Percentiles rank a stretch among this genome's conserved stretches.
Evolutionary conservation across 1,284 basidiomycete genomes (phyloP).

Genomic region (Caloboletus firmus): DNA sequence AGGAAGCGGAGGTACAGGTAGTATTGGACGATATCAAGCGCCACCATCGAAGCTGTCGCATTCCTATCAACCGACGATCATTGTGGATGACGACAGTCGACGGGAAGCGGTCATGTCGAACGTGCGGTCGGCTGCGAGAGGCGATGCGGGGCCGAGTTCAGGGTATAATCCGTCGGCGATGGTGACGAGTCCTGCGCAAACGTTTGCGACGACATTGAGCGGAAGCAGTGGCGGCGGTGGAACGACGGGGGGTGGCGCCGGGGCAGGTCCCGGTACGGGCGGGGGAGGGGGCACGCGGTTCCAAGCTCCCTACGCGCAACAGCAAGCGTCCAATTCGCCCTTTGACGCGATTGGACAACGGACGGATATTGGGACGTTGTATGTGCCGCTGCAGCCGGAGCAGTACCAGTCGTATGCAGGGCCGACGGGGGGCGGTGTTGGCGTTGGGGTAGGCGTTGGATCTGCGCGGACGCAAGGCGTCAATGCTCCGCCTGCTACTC

Average conservation of each 20-base stretch:
- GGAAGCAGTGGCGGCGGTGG: background rate
- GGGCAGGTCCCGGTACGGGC: slow-evolving; percentile 5
- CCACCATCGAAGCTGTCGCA: slow-evolving; percentile 71
- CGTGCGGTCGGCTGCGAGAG: slow-evolving; percentile 65
- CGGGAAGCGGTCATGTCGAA: slow-evolving; percentile 72
- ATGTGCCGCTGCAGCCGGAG: slow-evolving; percentile 77
- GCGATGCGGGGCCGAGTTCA: slow-evolving; percentile 43
- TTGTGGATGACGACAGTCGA: slow-evolving; percentile 64
- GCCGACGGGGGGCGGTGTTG: slow-evolving; percentile 37
- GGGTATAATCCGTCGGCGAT: slow-evolving; percentile 50
- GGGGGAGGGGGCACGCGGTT: slow-evolving; percentile 41
- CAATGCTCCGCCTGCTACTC: slow-evolving; percentile 22
- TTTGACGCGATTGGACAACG: slow-evolving; percentile 65
- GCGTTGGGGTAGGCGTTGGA: slow-evolving; percentile 26
- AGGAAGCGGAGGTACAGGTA: slow-evolving; percentile 7
- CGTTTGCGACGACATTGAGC: slow-evolving; percentile 48
- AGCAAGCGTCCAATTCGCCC: slow-evolving; percentile 43
- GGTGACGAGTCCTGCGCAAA: slow-evolving; percentile 72
- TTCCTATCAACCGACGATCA: slow-evolving; percentile 54
- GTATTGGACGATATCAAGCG: slow-evolving; percentile 36
- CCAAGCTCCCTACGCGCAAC: slow-evolving; percentile 48
- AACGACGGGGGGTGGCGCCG: background rate
- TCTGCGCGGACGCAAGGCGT: slow-evolving; percentile 45
- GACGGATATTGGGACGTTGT: slow-evolving; percentile 65
- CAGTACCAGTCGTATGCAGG: slow-evolving; percentile 61